These are phyloP conservation scores for Zymoseptoria pseudotritici DNA, from an alignment of 2,329 filamentous ascomycete genomes.

Conservation along the genomic window DNA sequence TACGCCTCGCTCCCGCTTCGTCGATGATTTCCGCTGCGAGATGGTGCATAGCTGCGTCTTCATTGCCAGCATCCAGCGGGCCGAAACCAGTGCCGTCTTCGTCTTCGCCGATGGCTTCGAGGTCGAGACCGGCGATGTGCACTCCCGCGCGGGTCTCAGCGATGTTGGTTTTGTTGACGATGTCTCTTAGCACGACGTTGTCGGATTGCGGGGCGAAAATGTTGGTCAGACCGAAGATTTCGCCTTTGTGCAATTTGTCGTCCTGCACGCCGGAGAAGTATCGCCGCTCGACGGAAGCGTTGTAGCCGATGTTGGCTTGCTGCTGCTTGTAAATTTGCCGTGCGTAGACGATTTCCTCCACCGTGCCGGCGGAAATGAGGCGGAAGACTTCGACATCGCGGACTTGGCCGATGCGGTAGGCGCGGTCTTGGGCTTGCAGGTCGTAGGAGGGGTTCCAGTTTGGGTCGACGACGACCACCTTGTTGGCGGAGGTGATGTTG, in stretches of 20 bases:
- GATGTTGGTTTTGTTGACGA: conserved; percentile 97
- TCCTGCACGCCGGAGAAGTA: conserved; percentile 96
- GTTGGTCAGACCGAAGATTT: conserved; percentile 87
- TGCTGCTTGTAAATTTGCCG: conserved; percentile 98
- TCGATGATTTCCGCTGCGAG: conserved; percentile 56
- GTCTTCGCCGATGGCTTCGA: conserved; percentile 57
- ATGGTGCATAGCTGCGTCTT: conserved; percentile 64
- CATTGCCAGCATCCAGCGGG: conserved; percentile 38
- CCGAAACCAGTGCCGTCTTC: conserved; percentile 30
- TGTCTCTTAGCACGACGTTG: conserved; percentile 78
- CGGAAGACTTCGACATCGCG: conserved; percentile 94
- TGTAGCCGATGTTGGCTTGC: conserved; percentile 96
- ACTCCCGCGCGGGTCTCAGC: conserved; percentile 87
- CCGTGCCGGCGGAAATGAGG: conserved; percentile 80
- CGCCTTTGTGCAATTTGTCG: conserved; percentile 71
- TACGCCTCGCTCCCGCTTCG: conserved; percentile 24
- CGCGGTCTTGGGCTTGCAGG: conserved; percentile 89
- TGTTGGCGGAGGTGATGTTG: conserved; percentile 96
- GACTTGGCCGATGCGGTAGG: conserved; percentile 88
- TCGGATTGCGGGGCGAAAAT: conserved; percentile 75
- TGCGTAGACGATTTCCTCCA: conserved; percentile 96
- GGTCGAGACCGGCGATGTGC: conserved; percentile 67
- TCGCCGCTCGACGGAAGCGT: conserved; percentile 78
- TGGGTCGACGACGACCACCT: conserved; percentile 93
- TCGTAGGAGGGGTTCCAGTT: conserved; percentile 97